These are phyloP conservation scores for Neurospora sp. DNA, from an alignment of 495 filamentous ascomycete species.

Conservation along the genomic window DNA sequence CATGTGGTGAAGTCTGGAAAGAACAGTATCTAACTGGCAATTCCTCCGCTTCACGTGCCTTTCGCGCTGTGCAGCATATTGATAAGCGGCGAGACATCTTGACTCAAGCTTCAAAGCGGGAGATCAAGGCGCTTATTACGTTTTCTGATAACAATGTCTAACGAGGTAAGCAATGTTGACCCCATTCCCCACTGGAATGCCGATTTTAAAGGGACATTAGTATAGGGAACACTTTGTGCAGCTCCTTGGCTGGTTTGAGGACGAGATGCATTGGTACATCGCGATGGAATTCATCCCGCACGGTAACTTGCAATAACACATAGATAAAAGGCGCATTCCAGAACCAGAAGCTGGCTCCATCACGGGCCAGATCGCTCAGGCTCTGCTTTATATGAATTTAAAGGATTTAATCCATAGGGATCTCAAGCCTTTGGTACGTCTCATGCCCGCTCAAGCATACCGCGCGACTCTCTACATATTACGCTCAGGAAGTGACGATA, in stretches of 20 bases:
- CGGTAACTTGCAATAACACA: slow-evolving; percentile 22
- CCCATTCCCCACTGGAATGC: no score
- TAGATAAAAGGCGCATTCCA: not conserved
- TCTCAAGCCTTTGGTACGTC: slow-evolving; percentile 35
- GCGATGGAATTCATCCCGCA: slow-evolving; percentile 35
- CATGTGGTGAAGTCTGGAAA: not conserved
- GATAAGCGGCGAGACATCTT: not conserved
- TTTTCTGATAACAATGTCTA: not conserved
- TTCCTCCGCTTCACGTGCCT: not conserved
- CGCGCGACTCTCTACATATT: no score
- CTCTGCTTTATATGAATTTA: slow-evolving; percentile 36
- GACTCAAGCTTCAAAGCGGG: not conserved
- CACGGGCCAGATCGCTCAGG: slow-evolving; percentile 33
- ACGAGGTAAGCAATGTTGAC: not conserved
- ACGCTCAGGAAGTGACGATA: no score
- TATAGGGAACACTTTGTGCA: slow-evolving; percentile 17
- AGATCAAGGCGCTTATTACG: not conserved
- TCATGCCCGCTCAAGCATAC: no score
- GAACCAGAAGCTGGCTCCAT: slow-evolving; percentile 32
- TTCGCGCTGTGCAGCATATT: not conserved
- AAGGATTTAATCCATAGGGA: slow-evolving; percentile 41
- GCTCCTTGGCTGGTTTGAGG: slow-evolving; percentile 31
- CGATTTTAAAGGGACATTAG: no score
- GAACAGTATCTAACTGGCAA: not conserved
- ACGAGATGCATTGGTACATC: slow-evolving; percentile 21